Percentiles rank a stretch among this genome's conserved stretches.
phyloP scores from a whole-genome alignment of 139 green algal species.

The Auxenochlorella pyrenoidosa region DNA sequence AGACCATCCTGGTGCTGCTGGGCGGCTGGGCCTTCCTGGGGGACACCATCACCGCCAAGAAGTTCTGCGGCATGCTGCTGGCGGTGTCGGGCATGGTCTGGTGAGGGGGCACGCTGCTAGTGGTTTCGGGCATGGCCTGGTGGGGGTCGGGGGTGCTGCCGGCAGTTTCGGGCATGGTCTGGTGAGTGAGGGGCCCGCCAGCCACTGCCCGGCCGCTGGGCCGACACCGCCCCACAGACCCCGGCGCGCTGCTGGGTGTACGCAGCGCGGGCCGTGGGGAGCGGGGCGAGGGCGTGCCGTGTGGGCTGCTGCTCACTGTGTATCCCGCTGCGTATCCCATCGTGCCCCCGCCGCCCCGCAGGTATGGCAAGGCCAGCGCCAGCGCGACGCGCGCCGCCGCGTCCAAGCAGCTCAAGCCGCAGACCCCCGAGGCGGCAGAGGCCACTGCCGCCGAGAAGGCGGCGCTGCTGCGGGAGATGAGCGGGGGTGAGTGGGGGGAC shows the following conservation, averaged over 20 bases:
- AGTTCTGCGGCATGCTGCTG: constrained; percentile 76
- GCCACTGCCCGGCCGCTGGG: too few species aligned
- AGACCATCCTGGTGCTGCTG: constrained; percentile 86
- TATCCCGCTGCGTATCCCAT: too few species aligned
- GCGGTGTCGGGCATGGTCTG: constrained; percentile 84
- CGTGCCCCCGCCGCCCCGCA: neutral
- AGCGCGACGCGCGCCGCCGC: neutral
- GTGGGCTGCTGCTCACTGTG: neutral
- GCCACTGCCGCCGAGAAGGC: neutral
- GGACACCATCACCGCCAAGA: constrained; percentile 67
- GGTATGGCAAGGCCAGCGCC: constrained; percentile 24
- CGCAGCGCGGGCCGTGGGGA: neutral
- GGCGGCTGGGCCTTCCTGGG: constrained; percentile 80
- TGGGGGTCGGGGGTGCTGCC: too few species aligned
- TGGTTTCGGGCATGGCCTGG: neutral
- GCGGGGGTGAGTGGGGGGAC: neutral
- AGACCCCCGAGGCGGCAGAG: neutral
- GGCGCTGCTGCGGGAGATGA: constrained; percentile 2
- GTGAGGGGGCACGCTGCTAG: constrained; percentile 53
- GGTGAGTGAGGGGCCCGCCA: too few species aligned
- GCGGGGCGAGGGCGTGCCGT: neutral
- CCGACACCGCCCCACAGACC: too few species aligned
- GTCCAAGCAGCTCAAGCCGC: constrained; percentile 4
- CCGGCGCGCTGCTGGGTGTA: too few species aligned
- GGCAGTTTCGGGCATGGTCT: too few species aligned